Evolutionary conservation across 768 basidiomycete genomes (phyloP).

Genomic region (Pleurotus giganteus): DNA sequence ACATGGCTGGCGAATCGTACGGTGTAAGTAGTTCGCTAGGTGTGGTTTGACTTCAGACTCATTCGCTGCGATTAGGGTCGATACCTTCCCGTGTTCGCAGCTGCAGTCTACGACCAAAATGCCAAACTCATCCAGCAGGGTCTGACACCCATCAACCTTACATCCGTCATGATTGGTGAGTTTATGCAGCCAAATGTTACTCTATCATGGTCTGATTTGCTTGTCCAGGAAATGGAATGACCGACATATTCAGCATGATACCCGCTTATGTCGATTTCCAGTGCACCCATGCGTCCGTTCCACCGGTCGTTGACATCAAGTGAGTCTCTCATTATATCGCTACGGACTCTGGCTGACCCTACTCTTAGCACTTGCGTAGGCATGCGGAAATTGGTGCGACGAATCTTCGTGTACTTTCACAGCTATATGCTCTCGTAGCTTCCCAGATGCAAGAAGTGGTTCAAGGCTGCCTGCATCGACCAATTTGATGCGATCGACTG

Average conservation of each 20-base stretch:
- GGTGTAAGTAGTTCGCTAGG: constrained; percentile 44
- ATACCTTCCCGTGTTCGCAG: constrained; percentile 72
- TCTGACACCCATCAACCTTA: constrained; percentile 59
- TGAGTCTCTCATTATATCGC: constrained; percentile 35
- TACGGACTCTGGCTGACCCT: constrained; percentile 34
- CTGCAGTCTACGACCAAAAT: constrained; percentile 79
- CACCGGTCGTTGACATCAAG: constrained; percentile 45
- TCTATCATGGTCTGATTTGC: neutral
- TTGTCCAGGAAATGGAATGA: constrained; percentile 57
- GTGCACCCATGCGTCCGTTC: constrained; percentile 51
- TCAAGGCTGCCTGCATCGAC: constrained; percentile 57
- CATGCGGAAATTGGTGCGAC: constrained; percentile 58
- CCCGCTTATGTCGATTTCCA: constrained; percentile 46
- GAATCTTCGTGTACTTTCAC: constrained; percentile 13
- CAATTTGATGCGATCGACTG: constrained; percentile 66
- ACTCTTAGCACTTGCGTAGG: constrained; percentile 43
- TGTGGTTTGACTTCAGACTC: neutral
- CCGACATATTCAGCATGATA: constrained; percentile 48
- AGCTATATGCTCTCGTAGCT: constrained; percentile 46
- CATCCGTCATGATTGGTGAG: constrained; percentile 70
- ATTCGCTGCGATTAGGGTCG: constrained; percentile 43
- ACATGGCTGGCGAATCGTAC: constrained; percentile 75
- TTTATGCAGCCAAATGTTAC: constrained; percentile 2
- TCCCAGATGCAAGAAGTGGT: constrained; percentile 59
- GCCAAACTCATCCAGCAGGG: constrained; percentile 45